phyloP scores from a whole-genome alignment of 2,329 filamentous ascomycete species.

The Arthrobotrys sphaeroides region DNA sequence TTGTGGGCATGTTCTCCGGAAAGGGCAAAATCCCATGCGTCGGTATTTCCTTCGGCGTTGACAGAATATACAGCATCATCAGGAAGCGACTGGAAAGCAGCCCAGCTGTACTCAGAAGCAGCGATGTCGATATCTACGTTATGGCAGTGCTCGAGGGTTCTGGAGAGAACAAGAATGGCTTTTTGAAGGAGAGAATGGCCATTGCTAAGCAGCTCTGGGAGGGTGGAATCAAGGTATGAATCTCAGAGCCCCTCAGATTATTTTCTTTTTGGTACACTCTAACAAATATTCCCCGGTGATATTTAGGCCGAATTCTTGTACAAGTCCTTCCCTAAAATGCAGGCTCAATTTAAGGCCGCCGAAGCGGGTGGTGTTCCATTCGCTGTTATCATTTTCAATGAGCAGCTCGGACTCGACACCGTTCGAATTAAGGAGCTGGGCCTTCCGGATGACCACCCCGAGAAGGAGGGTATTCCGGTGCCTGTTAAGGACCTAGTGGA shows the following conservation, averaged over 20 bases:
- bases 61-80: constrained; percentile 92
- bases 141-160: constrained; percentile 79
- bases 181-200: constrained; percentile 83
- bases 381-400: constrained; percentile 87
- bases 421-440: constrained; percentile 89
- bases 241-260: neutral
- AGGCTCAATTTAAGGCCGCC: constrained; percentile 88
- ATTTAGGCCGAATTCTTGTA: constrained; percentile 80
- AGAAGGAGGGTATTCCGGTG: constrained; percentile 86
- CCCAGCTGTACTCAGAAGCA: constrained; percentile 69
- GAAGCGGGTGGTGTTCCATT: constrained; percentile 82
- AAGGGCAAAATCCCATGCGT: constrained; percentile 89
- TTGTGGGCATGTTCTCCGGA: constrained; percentile 91
- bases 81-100: constrained; percentile 76
- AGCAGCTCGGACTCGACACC: constrained; percentile 83
- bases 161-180: constrained; percentile 81
- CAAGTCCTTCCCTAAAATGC: constrained; percentile 90
- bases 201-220: constrained; percentile 82
- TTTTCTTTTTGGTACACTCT: neutral
- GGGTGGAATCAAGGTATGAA: constrained; percentile 78
- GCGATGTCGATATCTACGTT: constrained; percentile 87
- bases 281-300: constrained; percentile 42
- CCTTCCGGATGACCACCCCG: constrained; percentile 80
- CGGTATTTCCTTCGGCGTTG: constrained; percentile 91
- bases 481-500: constrained; percentile 70